These are phyloP conservation scores for Neurospora tetraspora DNA, from an alignment of 495 filamentous ascomycete genomes.

Conservation along the genomic window DNA sequence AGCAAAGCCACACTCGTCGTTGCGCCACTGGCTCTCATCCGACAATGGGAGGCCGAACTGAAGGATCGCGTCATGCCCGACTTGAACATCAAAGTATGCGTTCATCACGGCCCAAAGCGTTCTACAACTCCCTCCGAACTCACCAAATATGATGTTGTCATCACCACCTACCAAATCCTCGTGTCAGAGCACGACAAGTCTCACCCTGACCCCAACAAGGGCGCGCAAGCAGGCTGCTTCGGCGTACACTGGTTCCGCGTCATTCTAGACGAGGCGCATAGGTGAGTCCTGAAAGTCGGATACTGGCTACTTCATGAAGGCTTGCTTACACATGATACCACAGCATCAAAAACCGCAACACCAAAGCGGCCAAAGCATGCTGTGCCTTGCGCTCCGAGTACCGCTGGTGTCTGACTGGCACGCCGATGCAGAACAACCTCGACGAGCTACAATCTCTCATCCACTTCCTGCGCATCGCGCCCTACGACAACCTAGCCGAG, in stretches of 20 bases:
- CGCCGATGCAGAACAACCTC: conserved; percentile 96
- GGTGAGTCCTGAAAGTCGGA: background rate
- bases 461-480: conserved; percentile 84
- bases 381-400: conserved; percentile 74
- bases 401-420: conserved; percentile 92
- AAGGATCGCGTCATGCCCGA: conserved; percentile 58
- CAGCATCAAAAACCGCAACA: conserved; percentile 95
- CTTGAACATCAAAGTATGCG: conserved; percentile 64
- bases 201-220: conserved; percentile 34
- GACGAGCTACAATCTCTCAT: conserved; percentile 92
- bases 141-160: conserved; percentile 84
- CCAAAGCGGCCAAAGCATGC: conserved; percentile 82
- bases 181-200: conserved; percentile 75
- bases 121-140: conserved; percentile 67
- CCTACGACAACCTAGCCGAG: conserved; percentile 67
- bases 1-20: conserved; percentile 81
- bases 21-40: conserved; percentile 89
- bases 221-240: conserved; percentile 71
- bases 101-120: conserved; percentile 82
- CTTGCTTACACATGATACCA: conserved; percentile 30
- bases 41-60: conserved; percentile 94
- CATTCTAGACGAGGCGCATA: conserved; percentile 77
- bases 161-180: conserved; percentile 92
- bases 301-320: background rate
- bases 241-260: conserved; percentile 90